These are phyloP conservation scores for Rhodotorula diobovata DNA, from an alignment of 768 basidiomycete species.

Conservation along the genomic window DNA sequence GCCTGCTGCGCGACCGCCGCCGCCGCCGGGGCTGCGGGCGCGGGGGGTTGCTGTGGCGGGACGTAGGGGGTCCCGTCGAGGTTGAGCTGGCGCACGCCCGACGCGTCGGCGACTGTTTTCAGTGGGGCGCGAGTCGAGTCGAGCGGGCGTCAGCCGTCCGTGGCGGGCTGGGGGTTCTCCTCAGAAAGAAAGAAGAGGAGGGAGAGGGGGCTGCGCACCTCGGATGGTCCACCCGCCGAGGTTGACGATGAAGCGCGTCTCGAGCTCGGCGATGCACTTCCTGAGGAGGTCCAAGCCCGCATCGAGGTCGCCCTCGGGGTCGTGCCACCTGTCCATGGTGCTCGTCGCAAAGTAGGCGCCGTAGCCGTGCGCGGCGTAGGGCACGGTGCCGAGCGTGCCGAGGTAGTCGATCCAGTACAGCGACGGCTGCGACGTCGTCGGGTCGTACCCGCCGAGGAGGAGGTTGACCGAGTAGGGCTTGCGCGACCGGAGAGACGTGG, in stretches of 20 bases:
- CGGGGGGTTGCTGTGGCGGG: neutral
- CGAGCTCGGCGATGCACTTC: constrained; percentile 82
- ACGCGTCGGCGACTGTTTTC: constrained; percentile 34
- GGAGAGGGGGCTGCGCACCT: constrained; percentile 18
- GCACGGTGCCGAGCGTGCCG: constrained; percentile 79
- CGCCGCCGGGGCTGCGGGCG: too few species aligned
- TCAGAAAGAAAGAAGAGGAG: neutral
- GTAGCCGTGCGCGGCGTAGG: constrained; percentile 93
- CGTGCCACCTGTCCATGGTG: constrained; percentile 90
- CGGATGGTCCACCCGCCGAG: constrained; percentile 34
- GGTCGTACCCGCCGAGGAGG: constrained; percentile 87
- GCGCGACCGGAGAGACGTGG: constrained; percentile 80
- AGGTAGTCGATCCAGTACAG: constrained; percentile 97
- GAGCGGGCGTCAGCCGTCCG: neutral
- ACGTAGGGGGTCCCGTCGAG: constrained; percentile 20
- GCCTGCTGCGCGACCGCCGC: too few species aligned
- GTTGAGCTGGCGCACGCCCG: constrained; percentile 35
- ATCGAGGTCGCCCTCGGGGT: constrained; percentile 75
- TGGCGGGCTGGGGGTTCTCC: too few species aligned
- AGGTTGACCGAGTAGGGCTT: constrained; percentile 87
- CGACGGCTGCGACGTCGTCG: constrained; percentile 59
- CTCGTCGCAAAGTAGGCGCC: constrained; percentile 86
- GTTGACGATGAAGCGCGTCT: constrained; percentile 56
- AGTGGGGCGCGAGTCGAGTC: neutral
- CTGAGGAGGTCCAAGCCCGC: constrained; percentile 78